A percentile compares a stretch with the other conserved stretches of the same genome.
Conservation (phyloP, 495 filamentous ascomycete species). For the Podospora pseudocomata region DNA sequence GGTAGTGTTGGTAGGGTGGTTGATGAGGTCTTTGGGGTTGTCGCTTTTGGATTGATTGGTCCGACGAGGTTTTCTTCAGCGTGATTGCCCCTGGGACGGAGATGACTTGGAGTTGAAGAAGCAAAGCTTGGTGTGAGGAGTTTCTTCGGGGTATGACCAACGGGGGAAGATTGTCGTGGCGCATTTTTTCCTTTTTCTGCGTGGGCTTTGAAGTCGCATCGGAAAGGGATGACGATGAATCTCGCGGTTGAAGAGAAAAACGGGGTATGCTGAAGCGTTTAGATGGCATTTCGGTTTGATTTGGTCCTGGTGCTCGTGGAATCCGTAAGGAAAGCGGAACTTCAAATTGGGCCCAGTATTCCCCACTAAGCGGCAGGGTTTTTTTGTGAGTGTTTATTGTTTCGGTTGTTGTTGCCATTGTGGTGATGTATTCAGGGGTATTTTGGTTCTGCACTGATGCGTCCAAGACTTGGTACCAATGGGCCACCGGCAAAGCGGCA, state of each 20-base stretch:
- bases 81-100: neutral
- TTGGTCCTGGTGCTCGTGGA: neutral
- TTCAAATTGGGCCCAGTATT: neutral
- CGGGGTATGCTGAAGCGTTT: neutral
- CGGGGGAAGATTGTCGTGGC: conserved; percentile 5
- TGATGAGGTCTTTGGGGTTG: neutral
- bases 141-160: neutral
- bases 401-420: neutral
- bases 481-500: neutral
- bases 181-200: conserved; percentile 5
- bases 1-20: neutral
- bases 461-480: neutral
- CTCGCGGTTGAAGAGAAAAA: neutral
- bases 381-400: neutral
- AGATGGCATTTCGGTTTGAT: neutral
- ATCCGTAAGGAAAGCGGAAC: neutral
- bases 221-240: neutral
- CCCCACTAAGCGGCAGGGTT: neutral
- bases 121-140: neutral
- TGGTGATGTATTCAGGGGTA: neutral
- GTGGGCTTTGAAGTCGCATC: neutral
- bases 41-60: too few species aligned
- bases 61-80: neutral
- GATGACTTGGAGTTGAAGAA: neutral
- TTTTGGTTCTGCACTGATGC: neutral